Percentiles rank a stretch among this genome's conserved stretches.
These are phyloP conservation scores for Candida hispaniensis DNA, from an alignment of 805 yeast species.

Conservation along the genomic window DNA sequence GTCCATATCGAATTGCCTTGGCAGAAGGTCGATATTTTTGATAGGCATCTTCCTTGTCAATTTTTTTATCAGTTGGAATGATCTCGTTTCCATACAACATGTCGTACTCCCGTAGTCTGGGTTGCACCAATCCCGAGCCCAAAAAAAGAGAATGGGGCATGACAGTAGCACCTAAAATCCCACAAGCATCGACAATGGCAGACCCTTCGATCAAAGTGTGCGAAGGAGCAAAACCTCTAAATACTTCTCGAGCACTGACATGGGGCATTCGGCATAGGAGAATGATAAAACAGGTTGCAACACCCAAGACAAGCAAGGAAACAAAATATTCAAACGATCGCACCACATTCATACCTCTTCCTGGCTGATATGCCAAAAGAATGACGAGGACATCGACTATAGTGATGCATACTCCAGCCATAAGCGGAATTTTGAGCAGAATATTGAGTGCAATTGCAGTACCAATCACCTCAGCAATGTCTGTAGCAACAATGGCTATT, in stretches of 20 bases:
- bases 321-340: conserved; percentile 77
- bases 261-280: conserved; percentile 61
- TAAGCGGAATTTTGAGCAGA: conserved; percentile 65
- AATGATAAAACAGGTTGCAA: conserved; percentile 75
- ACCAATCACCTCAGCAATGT: conserved; percentile 96
- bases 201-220: conserved; percentile 40
- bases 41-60: conserved; percentile 4
- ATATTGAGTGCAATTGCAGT: conserved; percentile 89
- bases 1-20: conserved; percentile 60
- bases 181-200: conserved; percentile 71
- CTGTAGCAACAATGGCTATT: conserved; percentile 87
- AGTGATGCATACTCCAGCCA: conserved; percentile 75
- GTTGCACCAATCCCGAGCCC: conserved; percentile 83
- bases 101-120: conserved; percentile 73
- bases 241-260: conserved; percentile 45
- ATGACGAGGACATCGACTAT: conserved; percentile 79
- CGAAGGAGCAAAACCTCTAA: conserved; percentile 57
- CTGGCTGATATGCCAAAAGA: conserved; percentile 77
- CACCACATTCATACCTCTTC: conserved; percentile 66
- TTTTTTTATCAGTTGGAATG: conserved; percentile 1
- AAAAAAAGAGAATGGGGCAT: conserved; percentile 89
- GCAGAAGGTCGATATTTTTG: conserved; percentile 54
- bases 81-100: conserved; percentile 43
- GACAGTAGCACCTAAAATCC: conserved; percentile 85
- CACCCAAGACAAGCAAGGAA: conserved; percentile 61